phyloP scores from a whole-genome alignment of 768 basidiomycete genomes.

The Xanthoconium purpureum region DNA sequence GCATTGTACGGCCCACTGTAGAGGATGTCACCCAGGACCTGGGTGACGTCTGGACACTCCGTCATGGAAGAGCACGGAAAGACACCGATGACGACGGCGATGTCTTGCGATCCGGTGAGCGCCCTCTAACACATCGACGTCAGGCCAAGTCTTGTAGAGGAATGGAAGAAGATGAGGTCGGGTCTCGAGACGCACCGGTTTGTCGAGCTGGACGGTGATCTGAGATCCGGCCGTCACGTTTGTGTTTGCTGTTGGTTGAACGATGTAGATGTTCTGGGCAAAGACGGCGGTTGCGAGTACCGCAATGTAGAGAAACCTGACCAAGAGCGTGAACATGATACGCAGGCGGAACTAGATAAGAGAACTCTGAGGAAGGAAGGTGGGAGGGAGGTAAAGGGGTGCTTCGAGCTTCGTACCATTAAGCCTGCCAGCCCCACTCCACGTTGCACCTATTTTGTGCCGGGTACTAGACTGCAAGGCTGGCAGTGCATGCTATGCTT shows the following conservation, averaged over 20 bases:
- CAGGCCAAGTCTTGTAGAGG: constrained; percentile 6
- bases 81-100: constrained; percentile 8
- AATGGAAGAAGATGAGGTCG: too few relatives aligned
- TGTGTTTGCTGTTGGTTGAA: constrained; percentile 33
- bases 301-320: not conserved
- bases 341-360: not conserved
- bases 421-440: too few relatives aligned
- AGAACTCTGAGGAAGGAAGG: too few relatives aligned
- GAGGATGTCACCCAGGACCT: not conserved
- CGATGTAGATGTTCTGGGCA: constrained; percentile 36
- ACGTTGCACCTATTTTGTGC: too few relatives aligned
- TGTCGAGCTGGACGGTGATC: constrained; percentile 40
- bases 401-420: too few relatives aligned
- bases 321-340: constrained; percentile 6
- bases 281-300: constrained; percentile 20
- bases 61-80: not conserved
- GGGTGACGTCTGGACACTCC: not conserved
- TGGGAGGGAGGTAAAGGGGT: not conserved
- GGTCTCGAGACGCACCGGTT: constrained; percentile 33
- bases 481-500: too few relatives aligned
- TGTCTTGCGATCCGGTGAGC: not conserved
- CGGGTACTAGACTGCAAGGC: too few relatives aligned
- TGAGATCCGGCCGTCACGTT: constrained; percentile 35
- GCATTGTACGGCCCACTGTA: not conserved
- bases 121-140: not conserved